phyloP scores from a whole-genome alignment of 257 asterid genomes.

The Capsicum baccatum region DNA sequence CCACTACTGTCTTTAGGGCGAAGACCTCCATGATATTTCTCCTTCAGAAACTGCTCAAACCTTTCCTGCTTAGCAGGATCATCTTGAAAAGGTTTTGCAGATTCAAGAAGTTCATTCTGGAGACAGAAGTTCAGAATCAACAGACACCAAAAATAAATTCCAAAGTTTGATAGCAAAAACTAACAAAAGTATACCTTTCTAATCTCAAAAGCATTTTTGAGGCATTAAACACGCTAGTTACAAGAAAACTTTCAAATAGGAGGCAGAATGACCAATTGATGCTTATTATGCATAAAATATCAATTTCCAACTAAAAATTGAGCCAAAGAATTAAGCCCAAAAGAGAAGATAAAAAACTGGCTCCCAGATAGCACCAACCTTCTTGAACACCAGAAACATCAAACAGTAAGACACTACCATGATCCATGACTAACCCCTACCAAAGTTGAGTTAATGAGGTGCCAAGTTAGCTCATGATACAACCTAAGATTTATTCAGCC shows the following conservation, averaged over 20 bases:
- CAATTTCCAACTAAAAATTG: not conserved
- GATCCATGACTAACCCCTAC: not conserved
- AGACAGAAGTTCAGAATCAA: slow-evolving; percentile 32
- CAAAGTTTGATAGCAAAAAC: slow-evolving; percentile 10
- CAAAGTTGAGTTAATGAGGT: not conserved
- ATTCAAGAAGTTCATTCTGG: slow-evolving; percentile 65
- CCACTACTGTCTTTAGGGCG: slow-evolving; percentile 87
- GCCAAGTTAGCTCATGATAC: not conserved
- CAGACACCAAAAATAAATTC: slow-evolving; percentile 23
- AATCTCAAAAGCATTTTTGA: slow-evolving; percentile 14
- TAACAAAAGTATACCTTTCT: not conserved
- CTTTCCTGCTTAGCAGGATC: slow-evolving; percentile 89
- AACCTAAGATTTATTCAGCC: not conserved
- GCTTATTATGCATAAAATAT: not conserved
- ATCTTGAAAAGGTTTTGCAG: slow-evolving; percentile 63
- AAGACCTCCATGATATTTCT: slow-evolving; percentile 92
- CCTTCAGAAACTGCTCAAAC: slow-evolving; percentile 95
- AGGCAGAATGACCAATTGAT: slow-evolving; percentile 4
- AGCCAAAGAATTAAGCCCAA: not conserved
- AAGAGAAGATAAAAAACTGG: not conserved
- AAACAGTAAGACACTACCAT: slow-evolving; percentile 6
- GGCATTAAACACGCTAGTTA: not conserved
- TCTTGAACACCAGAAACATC: slow-evolving; percentile 17
- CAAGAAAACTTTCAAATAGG: not conserved
- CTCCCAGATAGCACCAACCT: not conserved